Percentiles rank a stretch among this genome's conserved stretches.
phyloP scores from a whole-genome alignment of 306 rosid genomes.

The Dicorynia guianensis region DNA sequence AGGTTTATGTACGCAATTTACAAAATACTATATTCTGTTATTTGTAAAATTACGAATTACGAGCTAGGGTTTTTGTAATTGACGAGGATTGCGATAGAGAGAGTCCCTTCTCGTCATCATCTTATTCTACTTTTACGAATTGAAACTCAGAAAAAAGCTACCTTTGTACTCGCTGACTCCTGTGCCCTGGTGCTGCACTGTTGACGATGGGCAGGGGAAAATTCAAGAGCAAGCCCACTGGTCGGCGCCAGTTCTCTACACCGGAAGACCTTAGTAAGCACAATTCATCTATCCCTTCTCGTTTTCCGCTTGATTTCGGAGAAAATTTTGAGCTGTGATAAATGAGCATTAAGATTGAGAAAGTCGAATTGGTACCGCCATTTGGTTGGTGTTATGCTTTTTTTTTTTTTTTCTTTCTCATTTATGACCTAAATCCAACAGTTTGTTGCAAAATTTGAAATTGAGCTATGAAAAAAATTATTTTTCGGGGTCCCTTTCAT shows the following conservation, averaged over 20 bases:
- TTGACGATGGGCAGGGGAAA: constrained; percentile 86
- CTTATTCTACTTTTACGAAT: neutral
- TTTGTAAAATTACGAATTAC: neutral
- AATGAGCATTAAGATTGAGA: neutral
- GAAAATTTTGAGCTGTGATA: neutral
- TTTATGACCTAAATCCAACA: neutral
- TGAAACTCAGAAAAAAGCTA: neutral
- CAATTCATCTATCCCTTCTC: neutral
- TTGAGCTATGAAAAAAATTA: neutral
- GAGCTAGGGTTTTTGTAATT: constrained; percentile 42
- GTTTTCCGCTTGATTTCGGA: neutral
- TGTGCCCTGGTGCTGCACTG: neutral
- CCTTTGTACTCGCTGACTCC: neutral
- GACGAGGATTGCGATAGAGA: constrained; percentile 29
- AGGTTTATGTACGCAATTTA: neutral
- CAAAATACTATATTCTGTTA: too few relatives aligned
- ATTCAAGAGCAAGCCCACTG: constrained; percentile 94
- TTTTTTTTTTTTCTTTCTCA: neutral
- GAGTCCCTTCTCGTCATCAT: constrained; percentile 10
- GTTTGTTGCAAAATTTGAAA: constrained; percentile 33
- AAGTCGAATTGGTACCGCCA: neutral
- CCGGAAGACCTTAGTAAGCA: constrained; percentile 81
- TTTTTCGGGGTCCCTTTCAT: neutral
- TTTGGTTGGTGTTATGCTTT: neutral
- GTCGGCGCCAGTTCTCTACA: constrained; percentile 90